phyloP scores from a whole-genome alignment of 2,329 filamentous ascomycete species.

The Calycina marina region DNA sequence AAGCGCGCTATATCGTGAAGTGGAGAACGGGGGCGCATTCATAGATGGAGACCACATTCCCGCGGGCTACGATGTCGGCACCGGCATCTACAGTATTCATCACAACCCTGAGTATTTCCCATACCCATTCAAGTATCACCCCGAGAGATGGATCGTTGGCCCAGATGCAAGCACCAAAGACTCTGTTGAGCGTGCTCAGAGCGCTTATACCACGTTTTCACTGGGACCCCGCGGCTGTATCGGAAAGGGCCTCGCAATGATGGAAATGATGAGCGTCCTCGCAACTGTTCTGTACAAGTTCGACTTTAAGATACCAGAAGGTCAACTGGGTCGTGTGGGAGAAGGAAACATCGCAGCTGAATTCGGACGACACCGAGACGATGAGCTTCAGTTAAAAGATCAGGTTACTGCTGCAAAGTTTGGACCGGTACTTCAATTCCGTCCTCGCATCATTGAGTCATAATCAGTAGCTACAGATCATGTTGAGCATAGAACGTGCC shows the following conservation, averaged over 20 bases:
- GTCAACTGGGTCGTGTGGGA: slow-evolving; percentile 32
- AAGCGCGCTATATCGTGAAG: slow-evolving; percentile 14
- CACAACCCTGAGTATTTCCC: slow-evolving; percentile 30
- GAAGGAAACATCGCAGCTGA: slow-evolving; percentile 34
- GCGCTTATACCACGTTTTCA: slow-evolving; percentile 16
- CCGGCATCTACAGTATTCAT: slow-evolving; percentile 30
- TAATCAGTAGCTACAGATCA: slow-evolving; percentile 1
- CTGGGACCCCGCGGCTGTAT: slow-evolving; percentile 18
- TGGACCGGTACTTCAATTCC: slow-evolving; percentile 53
- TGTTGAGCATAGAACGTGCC: too few relatives aligned
- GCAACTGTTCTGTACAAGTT: slow-evolving; percentile 13
- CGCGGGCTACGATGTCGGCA: slow-evolving; percentile 29
- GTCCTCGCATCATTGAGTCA: slow-evolving; percentile 16
- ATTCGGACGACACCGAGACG: slow-evolving; percentile 37
- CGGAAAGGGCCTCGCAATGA: slow-evolving; percentile 15
- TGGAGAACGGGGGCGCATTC: slow-evolving; percentile 11
- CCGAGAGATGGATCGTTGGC: slow-evolving; percentile 30
- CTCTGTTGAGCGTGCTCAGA: slow-evolving; percentile 9
- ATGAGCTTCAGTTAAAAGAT: slow-evolving; percentile 57
- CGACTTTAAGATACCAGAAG: slow-evolving; percentile 15
- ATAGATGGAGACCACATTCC: slow-evolving; percentile 22
- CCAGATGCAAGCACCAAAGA: slow-evolving; percentile 16
- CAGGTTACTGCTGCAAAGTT: slow-evolving; percentile 62
- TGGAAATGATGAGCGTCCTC: slow-evolving; percentile 13
- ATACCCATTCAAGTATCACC: slow-evolving; percentile 26